Percentiles rank a stretch among this genome's conserved stretches.
These are phyloP conservation scores for Pachysandra terminalis DNA, from an alignment of 164 flowering plant genomes.

Conservation along the genomic window DNA sequence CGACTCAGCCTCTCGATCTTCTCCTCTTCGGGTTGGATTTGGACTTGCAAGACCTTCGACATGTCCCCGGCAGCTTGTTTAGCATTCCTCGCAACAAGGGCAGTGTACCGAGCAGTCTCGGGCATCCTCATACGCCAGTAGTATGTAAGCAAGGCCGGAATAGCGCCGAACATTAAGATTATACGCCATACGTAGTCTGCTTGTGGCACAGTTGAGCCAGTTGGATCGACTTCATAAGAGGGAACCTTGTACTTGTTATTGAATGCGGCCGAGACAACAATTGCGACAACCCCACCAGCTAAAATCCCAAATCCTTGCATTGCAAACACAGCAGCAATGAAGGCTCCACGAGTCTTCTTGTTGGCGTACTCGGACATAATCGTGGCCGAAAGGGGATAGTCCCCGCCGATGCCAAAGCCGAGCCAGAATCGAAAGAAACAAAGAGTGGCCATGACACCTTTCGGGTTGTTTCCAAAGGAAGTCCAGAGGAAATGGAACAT, in stretches of 20 bases:
- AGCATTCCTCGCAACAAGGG: constrained; percentile 26
- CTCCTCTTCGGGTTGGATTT: constrained; percentile 15
- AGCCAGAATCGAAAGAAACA: too few species aligned
- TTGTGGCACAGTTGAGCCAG: constrained; percentile 14
- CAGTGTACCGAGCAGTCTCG: constrained; percentile 28
- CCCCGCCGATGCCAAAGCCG: too few species aligned
- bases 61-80: constrained; percentile 26
- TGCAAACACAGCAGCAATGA: too few species aligned
- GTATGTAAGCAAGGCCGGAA: constrained; percentile 21
- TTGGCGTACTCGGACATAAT: too few species aligned
- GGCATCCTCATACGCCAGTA: constrained; percentile 31
- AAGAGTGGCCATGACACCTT: constrained; percentile 19
- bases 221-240: neutral
- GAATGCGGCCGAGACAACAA: constrained; percentile 14
- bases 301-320: constrained; percentile 19
- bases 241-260: constrained; percentile 16
- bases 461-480: constrained; percentile 14
- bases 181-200: constrained; percentile 26
- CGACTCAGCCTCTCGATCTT: constrained; percentile 6
- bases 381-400: too few species aligned
- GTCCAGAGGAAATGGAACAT: constrained; percentile 17
- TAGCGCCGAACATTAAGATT: constrained; percentile 25
- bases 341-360: too few species aligned
- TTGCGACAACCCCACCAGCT: constrained; percentile 20
- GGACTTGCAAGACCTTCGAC: constrained; percentile 27